Conservation (phyloP, 1,139 yeast species). For the Hemisphaericaspora xylanilytica region DNA sequence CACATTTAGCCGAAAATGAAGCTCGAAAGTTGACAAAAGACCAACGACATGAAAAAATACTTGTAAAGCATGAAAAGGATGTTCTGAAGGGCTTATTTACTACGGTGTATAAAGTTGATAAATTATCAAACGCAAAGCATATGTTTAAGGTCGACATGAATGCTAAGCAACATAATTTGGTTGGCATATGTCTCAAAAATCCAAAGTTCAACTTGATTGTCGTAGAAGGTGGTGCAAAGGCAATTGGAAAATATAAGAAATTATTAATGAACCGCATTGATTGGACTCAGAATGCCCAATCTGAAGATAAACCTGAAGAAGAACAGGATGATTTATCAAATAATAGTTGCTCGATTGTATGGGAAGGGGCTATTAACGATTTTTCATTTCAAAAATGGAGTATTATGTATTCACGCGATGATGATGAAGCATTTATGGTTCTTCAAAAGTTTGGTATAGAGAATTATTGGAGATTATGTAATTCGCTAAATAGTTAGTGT, state of each 20-base stretch:
- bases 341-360: conserved; percentile 56
- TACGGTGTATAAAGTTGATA: conserved; percentile 57
- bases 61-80: conserved; percentile 45
- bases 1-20: conserved; percentile 62
- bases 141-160: conserved; percentile 72
- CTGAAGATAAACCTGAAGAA: conserved; percentile 20
- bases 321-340: conserved; percentile 35
- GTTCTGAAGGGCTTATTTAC: conserved; percentile 48
- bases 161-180: conserved; percentile 67
- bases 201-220: conserved; percentile 57
- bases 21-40: conserved; percentile 62
- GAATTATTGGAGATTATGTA: conserved; percentile 60
- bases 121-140: conserved; percentile 62
- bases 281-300: conserved; percentile 56
- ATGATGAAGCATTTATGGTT: conserved; percentile 53
- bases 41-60: conserved; percentile 50
- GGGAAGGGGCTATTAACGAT: conserved; percentile 72
- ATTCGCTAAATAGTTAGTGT: conserved; percentile 2
- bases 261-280: conserved; percentile 61
- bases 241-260: conserved; percentile 59
- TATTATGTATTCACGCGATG: conserved; percentile 46
- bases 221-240: conserved; percentile 69
- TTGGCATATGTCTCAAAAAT: conserved; percentile 52
- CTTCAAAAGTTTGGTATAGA: conserved; percentile 51
- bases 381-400: conserved; percentile 64